phyloP scores from a whole-genome alignment of 768 basidiomycete species.

The Mycena crocata region DNA sequence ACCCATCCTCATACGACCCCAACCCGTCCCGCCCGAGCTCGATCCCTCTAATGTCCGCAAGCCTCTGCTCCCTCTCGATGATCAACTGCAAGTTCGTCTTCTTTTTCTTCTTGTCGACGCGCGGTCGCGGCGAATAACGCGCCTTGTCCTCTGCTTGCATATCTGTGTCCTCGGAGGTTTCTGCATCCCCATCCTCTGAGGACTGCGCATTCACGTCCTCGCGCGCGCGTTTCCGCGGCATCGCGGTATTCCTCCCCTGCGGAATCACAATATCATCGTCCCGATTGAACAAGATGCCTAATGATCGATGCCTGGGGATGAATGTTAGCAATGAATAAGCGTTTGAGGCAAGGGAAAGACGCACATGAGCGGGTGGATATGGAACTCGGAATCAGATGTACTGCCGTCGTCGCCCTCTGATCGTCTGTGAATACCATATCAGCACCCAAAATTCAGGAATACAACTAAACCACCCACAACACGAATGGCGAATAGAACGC shows the following conservation, averaged over 20 bases:
- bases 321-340: not conserved
- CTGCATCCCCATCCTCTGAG: too few relatives aligned
- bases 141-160: not conserved
- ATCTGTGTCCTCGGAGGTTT: not conserved
- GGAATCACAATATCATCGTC: not conserved
- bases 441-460: not conserved
- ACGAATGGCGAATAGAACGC: slow-evolving; percentile 23
- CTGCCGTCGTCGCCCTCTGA: not conserved
- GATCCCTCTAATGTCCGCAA: not conserved
- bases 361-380: slow-evolving; percentile 15
- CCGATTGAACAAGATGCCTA: not conserved
- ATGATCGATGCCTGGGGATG: not conserved
- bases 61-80: not conserved
- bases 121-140: not conserved
- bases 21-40: not conserved
- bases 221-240: not conserved
- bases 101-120: not conserved
- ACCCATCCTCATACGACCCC: not conserved
- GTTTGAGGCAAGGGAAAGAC: not conserved
- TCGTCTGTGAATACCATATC: slow-evolving; percentile 2
- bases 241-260: not conserved
- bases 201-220: not conserved
- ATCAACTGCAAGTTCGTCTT: not conserved
- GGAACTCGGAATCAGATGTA: slow-evolving; percentile 10
- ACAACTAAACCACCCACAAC: slow-evolving; percentile 5